Percentiles rank a stretch among this genome's conserved stretches.
phyloP scores from a whole-genome alignment of 371 early-diverging fungal species.

The Mucor ambiguus region DNA sequence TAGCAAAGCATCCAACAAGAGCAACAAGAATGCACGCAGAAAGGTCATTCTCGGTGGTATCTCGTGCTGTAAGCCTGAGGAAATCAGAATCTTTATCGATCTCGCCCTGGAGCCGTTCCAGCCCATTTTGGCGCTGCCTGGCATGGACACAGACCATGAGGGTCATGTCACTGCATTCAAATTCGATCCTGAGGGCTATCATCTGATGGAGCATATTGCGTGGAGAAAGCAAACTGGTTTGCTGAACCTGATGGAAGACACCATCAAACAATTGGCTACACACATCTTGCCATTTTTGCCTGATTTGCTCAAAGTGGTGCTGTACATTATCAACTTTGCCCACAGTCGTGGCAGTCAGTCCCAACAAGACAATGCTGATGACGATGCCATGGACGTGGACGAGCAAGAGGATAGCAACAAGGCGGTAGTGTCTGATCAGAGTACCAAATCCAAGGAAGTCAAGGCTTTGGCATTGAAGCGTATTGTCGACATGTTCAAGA shows the following conservation, averaged over 20 bases:
- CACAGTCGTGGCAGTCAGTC: constrained; percentile 37
- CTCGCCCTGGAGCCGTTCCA: constrained; percentile 82
- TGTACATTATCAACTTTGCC: constrained; percentile 69
- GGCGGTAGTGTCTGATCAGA: constrained; percentile 32
- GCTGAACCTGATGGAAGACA: constrained; percentile 77
- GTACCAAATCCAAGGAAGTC: constrained; percentile 55
- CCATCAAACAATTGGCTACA: constrained; percentile 80
- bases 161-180: constrained; percentile 18
- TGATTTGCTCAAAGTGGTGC: constrained; percentile 65
- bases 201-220: constrained; percentile 40
- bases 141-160: constrained; percentile 26
- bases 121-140: constrained; percentile 36
- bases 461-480: constrained; percentile 76
- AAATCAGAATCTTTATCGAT: constrained; percentile 73
- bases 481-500: constrained; percentile 74
- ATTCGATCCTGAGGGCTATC: constrained; percentile 26
- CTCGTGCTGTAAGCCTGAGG: constrained; percentile 62
- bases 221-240: constrained; percentile 81
- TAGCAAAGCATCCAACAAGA: constrained; percentile 65
- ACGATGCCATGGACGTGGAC: constrained; percentile 38
- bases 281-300: constrained; percentile 71
- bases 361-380: constrained; percentile 12
- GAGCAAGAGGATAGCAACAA: constrained; percentile 22
- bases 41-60: constrained; percentile 81
- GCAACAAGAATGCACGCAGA: constrained; percentile 59